Conservation (phyloP, 192 early-diverging fungal species). For the Paraglomus occultum region DNA sequence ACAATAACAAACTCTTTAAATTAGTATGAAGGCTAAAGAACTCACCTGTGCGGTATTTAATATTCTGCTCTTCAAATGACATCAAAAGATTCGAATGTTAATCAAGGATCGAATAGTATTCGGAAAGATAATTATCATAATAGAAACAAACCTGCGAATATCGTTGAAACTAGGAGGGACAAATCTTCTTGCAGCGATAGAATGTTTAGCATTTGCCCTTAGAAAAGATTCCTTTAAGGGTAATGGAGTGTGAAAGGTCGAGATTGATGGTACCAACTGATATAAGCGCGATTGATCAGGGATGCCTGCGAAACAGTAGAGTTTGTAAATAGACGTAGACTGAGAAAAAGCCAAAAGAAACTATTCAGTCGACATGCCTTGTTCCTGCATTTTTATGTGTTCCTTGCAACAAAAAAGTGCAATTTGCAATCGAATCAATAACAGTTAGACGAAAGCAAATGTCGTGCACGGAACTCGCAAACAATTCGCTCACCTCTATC, state of each 20-base stretch:
- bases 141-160: slow-evolving; percentile 55
- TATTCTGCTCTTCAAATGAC: slow-evolving; percentile 45
- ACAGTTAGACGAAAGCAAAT: not conserved
- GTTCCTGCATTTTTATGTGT: slow-evolving; percentile 47
- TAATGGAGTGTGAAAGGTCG: slow-evolving; percentile 82
- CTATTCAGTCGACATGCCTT: not conserved
- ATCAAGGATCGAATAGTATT: not conserved
- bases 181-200: slow-evolving; percentile 73
- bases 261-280: slow-evolving; percentile 74
- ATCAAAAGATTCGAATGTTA: not conserved
- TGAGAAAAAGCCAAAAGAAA: not conserved
- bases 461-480: too few relatives aligned
- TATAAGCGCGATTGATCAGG: slow-evolving; percentile 74
- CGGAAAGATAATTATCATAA: not conserved
- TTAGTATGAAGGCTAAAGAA: not conserved
- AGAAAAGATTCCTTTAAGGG: slow-evolving; percentile 74
- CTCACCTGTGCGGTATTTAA: slow-evolving; percentile 85
- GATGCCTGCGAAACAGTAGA: slow-evolving; percentile 33
- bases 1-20: not conserved
- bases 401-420: slow-evolving; percentile 33
- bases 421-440: not conserved
- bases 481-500: slow-evolving; percentile 54
- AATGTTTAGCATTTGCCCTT: slow-evolving; percentile 60
- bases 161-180: slow-evolving; percentile 95
- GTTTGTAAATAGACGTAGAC: not conserved